phyloP scores from a whole-genome alignment of 306 rosid genomes.

The Prunus mume region DNA sequence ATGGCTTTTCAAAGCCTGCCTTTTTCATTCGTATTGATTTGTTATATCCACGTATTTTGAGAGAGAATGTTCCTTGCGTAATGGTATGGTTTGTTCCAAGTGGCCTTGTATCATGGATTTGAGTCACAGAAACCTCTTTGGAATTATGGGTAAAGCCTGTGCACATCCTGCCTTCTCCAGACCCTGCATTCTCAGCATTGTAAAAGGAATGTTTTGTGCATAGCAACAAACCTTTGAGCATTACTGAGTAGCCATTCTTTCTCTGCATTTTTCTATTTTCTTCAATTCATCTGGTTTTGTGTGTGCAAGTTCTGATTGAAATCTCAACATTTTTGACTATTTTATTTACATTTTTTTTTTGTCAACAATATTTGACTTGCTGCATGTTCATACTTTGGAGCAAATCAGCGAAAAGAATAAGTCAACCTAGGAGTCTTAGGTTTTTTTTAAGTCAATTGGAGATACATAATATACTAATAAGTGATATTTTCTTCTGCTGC shows the following conservation, averaged over 20 bases:
- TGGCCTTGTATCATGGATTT: neutral
- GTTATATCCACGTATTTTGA: neutral
- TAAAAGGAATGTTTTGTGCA: no score
- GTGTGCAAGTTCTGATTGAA: no score
- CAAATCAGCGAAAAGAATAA: no score
- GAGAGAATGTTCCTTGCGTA: neutral
- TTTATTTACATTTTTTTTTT: no score
- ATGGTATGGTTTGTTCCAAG: neutral
- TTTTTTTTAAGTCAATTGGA: neutral
- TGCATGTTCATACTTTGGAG: neutral
- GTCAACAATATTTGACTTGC: neutral
- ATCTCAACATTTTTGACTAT: neutral
- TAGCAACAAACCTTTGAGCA: no score
- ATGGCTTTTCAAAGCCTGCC: neutral
- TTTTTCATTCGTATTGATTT: neutral
- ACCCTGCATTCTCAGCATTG: neutral
- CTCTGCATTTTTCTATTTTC: no score
- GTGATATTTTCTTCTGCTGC: constrained; percentile 32
- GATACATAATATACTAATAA: neutral
- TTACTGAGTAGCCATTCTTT: no score
- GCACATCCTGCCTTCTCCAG: neutral
- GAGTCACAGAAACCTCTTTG: neutral
- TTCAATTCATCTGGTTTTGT: no score
- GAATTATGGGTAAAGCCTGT: neutral
- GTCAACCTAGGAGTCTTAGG: neutral